Base-by-base conservation (phyloP, 768 basidiomycete genomes). In the Hirschioporus abietinus region DNA sequence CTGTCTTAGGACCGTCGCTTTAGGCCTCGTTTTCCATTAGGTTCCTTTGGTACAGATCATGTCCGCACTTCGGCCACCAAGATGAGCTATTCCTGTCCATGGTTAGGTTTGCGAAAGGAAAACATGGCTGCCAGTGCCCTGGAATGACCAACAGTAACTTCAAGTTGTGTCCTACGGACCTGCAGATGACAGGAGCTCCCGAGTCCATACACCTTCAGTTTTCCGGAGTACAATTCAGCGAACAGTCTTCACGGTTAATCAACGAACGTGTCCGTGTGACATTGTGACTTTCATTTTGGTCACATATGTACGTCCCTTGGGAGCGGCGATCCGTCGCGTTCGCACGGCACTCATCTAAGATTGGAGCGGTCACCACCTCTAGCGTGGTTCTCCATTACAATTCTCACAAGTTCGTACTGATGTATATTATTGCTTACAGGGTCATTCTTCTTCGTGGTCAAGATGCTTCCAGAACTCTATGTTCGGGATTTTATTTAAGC, bases 11-110 rank as follows among this genome's bases (percentile, higher is more conserved):
- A 52, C 42, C 42, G 42, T 52, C 42, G 42, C 42, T 52, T 52
- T 52, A 52, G 42, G 42, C 42, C 42, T 52, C 42, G 42, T 52
- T 52, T 52, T 52, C 42, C 42, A 52, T 52, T 52, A 52, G 42
- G 42, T 52, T 52, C 30, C 30, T 30, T 30, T 30, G 30, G 30
- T 30, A 30, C 30, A 30, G 30, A 3, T 2, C 12, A 15, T 52
- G 42, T 52, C 42, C 42, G 42, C 30, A 30, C 42, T 52, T 52
- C 20, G 12, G 42, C 42, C 42, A 52, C 42, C 42, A 52, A 52
- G 42, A 52, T 52, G 42, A 52, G 42, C 42, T 52, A 52, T 52
- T 52, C 42, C 42, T 52, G 42, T 52, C 42, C 42, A 52, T 15
- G 42, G 42, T 52, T 52, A 52, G 42, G 42, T 52, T 52, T 52